Evolutionary conservation across 345 rosid genomes (phyloP), one percentile per base, ranked within the genome.

Genomic region (Moringa oleifera): DNA sequence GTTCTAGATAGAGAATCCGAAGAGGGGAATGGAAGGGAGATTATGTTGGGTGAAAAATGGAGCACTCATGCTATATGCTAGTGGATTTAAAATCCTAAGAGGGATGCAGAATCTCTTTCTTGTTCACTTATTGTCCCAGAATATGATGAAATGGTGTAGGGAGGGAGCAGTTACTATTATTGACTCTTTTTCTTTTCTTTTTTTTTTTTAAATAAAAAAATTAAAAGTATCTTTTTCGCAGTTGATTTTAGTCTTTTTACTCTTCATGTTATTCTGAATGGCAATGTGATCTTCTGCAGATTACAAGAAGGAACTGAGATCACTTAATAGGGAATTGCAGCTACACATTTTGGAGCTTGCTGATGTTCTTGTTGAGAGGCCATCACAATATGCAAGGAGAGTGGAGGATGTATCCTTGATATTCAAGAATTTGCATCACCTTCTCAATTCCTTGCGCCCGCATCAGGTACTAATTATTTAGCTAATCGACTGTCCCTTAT

Each of bases 301-400:
- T 85, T 90, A 83, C 69, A 94, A 90, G 80, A 90, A 90, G 57
- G 97, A 83, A 60, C 74, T 94, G 23, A 74, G 88, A 65, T 77
- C 84, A 0, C 75, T 94, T 49, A 94, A 88, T 70, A 80, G 99
- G 70, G 96, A 94, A 58, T 59, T 94, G 62, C 97, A 94, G 72
- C 79, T 94, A 61, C 96, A 94, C 66, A 84, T 90, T 65, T 67
- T 94, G 78, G 96, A 88, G 73, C 95, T 94, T 59, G 88, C 96
- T 47, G 99, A 94, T 79, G 92, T 86, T 68, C 95, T 88, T 71
- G 92, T 94, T 65, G 99, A 86, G 68, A 86, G 97, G 56, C 99
- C 97, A 17, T 90, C 99, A 53, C 96, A 90, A 66, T 94, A 90
- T 60, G 99, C 97, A 6, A 85, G 96, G 79, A 80, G 91, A 70